phyloP scores from a whole-genome alignment of 371 early-diverging fungal species.

The Dipsacomyces acuminosporus region DNA sequence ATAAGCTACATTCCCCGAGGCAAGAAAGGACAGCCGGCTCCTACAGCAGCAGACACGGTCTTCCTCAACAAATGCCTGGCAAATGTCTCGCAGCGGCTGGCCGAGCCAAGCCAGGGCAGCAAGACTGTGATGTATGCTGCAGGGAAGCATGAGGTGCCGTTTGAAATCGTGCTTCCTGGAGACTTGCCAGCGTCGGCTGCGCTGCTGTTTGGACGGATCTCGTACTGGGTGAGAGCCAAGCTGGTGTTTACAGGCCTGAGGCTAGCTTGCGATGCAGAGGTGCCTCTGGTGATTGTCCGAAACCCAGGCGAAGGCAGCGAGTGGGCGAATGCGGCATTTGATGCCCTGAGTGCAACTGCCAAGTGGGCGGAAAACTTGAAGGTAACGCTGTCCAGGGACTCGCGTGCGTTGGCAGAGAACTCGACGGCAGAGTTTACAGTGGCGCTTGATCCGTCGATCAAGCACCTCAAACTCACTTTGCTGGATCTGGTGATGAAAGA shows the following conservation, averaged over 20 bases:
- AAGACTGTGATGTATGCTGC: background rate
- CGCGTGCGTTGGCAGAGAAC: background rate
- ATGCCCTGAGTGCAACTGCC: background rate
- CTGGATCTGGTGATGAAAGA: constrained; percentile 1
- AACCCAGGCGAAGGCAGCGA: constrained; percentile 1
- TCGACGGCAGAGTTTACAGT: background rate
- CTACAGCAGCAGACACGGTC: background rate
- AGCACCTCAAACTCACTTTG: background rate
- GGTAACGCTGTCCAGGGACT: background rate
- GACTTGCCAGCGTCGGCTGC: background rate
- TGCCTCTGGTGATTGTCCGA: background rate
- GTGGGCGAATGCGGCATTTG: background rate
- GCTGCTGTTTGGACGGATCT: background rate
- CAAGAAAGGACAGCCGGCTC: background rate
- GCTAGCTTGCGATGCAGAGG: background rate
- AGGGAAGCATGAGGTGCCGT: background rate
- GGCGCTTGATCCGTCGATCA: background rate
- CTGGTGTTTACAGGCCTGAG: background rate
- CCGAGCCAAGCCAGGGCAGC: background rate
- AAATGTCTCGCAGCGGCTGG: background rate
- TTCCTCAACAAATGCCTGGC: background rate
- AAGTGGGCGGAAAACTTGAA: background rate
- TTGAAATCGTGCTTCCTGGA: background rate
- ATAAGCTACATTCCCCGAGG: background rate
- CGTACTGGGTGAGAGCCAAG: background rate